Conservation (phyloP, 2,329 filamentous ascomycete genomes). For the Chaetomiaceae sp. region DNA sequence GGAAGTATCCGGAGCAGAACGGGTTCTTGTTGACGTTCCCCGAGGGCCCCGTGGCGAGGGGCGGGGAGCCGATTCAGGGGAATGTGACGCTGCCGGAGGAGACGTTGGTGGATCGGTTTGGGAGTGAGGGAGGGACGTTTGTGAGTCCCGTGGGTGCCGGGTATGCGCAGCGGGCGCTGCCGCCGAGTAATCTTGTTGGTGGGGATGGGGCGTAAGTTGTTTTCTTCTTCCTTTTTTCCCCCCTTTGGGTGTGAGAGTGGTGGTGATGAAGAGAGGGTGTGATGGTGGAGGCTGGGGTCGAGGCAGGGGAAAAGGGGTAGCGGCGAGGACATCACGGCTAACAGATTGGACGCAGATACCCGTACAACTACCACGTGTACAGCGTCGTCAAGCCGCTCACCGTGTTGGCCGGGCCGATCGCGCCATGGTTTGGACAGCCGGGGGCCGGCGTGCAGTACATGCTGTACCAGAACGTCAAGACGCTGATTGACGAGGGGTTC, state of each 20-base stretch:
- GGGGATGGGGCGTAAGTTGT: constrained; percentile 24
- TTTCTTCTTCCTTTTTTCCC: not conserved
- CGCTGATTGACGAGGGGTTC: constrained; percentile 32
- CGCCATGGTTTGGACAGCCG: constrained; percentile 47
- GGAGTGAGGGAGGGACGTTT: constrained; percentile 40
- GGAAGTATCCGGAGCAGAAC: constrained; percentile 37
- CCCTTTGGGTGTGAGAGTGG: no score
- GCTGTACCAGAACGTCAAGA: constrained; percentile 28
- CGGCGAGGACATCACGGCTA: no score
- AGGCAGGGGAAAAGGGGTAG: no score
- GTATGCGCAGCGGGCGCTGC: constrained; percentile 44
- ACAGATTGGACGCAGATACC: constrained; percentile 29
- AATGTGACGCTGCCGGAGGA: constrained; percentile 38
- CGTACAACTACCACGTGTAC: constrained; percentile 48
- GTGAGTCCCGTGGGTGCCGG: constrained; percentile 42
- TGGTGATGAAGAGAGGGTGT: no score
- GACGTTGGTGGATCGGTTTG: constrained; percentile 46
- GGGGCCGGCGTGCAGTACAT: constrained; percentile 40
- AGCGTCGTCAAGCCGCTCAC: constrained; percentile 37
- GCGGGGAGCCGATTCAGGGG: constrained; percentile 36
- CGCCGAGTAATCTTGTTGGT: constrained; percentile 42
- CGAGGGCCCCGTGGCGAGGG: constrained; percentile 12
- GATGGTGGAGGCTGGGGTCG: no score
- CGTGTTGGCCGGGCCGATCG: constrained; percentile 42
- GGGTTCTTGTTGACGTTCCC: constrained; percentile 39